Evolutionary conservation across 2,329 filamentous ascomycete species (phyloP).

Genomic region (Endothia cerciana): DNA sequence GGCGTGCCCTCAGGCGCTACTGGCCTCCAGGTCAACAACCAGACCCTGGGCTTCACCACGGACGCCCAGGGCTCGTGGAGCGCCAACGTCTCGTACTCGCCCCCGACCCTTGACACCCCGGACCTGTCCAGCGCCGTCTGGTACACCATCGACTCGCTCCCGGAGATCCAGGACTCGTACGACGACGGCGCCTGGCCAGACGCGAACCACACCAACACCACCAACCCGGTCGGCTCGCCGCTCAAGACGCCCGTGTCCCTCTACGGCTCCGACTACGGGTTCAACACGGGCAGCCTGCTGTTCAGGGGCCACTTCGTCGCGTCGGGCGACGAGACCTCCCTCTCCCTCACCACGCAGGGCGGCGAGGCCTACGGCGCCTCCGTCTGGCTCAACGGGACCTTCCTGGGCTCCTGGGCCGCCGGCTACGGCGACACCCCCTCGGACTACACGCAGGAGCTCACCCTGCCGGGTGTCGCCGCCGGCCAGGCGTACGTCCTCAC

Average conservation of each 20-base stretch:
- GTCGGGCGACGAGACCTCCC: constrained; percentile 54
- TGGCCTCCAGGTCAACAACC: constrained; percentile 48
- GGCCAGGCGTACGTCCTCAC: constrained; percentile 64
- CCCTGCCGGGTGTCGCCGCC: constrained; percentile 52
- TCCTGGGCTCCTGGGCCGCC: constrained; percentile 66
- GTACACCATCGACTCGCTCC: constrained; percentile 72
- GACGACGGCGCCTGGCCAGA: constrained; percentile 70
- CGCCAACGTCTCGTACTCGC: constrained; percentile 48
- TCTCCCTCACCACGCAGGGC: constrained; percentile 63
- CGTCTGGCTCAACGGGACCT: constrained; percentile 62
- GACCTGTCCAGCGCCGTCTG: constrained; percentile 63
- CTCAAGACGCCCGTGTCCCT: constrained; percentile 65
- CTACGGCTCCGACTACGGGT: constrained; percentile 72
- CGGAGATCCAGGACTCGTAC: constrained; percentile 66
- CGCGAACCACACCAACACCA: constrained; percentile 58
- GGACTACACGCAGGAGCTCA: constrained; percentile 53
- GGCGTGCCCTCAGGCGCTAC: constrained; percentile 58
- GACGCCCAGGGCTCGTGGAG: constrained; percentile 54
- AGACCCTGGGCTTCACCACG: constrained; percentile 42
- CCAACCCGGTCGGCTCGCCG: constrained; percentile 64
- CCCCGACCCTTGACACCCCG: constrained; percentile 58
- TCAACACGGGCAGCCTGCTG: constrained; percentile 65
- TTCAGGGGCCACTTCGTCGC: constrained; percentile 69
- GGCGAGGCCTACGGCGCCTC: constrained; percentile 67
- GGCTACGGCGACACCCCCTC: constrained; percentile 47